phyloP scores from a whole-genome alignment of 2,329 filamentous ascomycete genomes.

The Pseudopithomyces maydicus region DNA sequence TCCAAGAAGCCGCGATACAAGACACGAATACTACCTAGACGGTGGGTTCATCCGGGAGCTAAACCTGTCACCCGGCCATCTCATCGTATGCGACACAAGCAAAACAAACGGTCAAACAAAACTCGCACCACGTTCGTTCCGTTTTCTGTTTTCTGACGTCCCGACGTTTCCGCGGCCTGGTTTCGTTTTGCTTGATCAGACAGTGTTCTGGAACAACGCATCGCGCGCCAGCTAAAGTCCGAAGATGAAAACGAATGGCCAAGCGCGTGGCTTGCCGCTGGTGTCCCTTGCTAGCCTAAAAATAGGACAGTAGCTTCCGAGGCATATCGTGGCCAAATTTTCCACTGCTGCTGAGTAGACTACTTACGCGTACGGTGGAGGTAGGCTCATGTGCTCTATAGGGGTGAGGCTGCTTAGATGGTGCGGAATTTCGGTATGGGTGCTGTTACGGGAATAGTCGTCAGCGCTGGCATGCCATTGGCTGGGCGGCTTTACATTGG shows the following conservation, averaged over 20 bases:
- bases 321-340: not conserved
- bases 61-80: not conserved
- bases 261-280: no score
- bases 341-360: not conserved
- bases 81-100: not conserved
- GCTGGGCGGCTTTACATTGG: not conserved
- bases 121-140: no score
- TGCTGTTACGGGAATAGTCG: not conserved
- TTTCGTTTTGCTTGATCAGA: no score
- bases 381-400: not conserved
- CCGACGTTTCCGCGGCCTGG: no score
- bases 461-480: not conserved
- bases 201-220: no score
- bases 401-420: not conserved
- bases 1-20: no score
- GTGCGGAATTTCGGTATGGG: not conserved
- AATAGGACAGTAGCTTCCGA: not conserved
- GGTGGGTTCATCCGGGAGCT: not conserved
- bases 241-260: no score
- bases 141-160: no score
- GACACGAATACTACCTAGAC: no score
- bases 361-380: not conserved
- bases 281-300: no score
- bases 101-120: not conserved
- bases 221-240: no score